Conservation (phyloP, 495 filamentous ascomycete genomes). For the Tuber microsphaerosporum region DNA sequence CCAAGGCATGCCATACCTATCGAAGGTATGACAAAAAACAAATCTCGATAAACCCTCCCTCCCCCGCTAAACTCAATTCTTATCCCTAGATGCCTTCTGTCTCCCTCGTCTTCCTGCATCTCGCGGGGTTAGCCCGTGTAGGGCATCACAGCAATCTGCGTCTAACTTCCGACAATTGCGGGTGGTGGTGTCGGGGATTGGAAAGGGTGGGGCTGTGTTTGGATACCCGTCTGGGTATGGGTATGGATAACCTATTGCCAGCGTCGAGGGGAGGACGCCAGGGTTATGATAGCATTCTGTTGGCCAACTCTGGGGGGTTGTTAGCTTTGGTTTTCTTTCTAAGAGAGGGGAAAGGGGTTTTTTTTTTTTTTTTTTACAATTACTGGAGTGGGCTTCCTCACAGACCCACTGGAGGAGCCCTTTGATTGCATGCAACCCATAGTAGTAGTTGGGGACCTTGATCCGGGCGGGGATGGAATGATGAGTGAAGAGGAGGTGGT, state of each 20-base stretch:
- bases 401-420: slow-evolving; percentile 4
- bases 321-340: not conserved
- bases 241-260: slow-evolving; percentile 36
- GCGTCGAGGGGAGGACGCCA: slow-evolving; percentile 28
- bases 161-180: not conserved
- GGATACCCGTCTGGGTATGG: slow-evolving; percentile 35
- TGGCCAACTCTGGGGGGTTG: slow-evolving; percentile 38
- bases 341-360: not conserved
- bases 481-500: not conserved
- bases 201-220: slow-evolving; percentile 31
- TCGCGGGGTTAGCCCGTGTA: slow-evolving; percentile 12
- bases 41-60: not conserved
- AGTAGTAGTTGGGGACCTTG: not conserved
- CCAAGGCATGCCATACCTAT: not conserved
- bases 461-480: not conserved
- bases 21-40: not conserved
- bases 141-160: slow-evolving; percentile 12
- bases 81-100: slow-evolving; percentile 8
- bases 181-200: slow-evolving; percentile 16
- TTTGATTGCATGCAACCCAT: slow-evolving; percentile 37
- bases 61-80: not conserved
- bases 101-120: slow-evolving; percentile 24
- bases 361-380: not conserved
- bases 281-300: slow-evolving; percentile 37
- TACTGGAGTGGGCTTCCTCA: not conserved